A percentile compares a stretch with the other conserved stretches of the same genome.
These are phyloP conservation scores for Pichia sp. DNA, from an alignment of 1,139 yeast genomes.

Conservation along the genomic window DNA sequence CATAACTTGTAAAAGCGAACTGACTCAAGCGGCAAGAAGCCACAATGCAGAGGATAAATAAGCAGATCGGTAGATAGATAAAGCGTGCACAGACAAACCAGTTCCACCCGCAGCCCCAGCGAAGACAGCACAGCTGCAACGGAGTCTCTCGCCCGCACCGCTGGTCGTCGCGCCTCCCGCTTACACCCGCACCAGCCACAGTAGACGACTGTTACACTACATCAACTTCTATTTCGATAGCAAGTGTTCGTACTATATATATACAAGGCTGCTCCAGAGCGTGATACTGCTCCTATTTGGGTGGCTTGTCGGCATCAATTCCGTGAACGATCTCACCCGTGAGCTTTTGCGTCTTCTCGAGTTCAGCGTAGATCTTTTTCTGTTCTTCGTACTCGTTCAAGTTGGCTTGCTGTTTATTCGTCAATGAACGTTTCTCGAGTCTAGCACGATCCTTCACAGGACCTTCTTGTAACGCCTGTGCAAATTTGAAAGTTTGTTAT, in stretches of 20 bases:
- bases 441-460: conserved; percentile 31
- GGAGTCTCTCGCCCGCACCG: too few relatives aligned
- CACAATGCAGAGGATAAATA: too few relatives aligned
- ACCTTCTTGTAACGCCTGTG: conserved; percentile 28
- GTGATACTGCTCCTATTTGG: background rate
- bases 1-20: background rate
- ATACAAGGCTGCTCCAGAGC: too few relatives aligned
- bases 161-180: too few relatives aligned
- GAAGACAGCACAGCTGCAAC: too few relatives aligned
- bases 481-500: background rate
- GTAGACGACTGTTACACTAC: too few relatives aligned
- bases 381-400: conserved; percentile 72
- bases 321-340: conserved; percentile 35
- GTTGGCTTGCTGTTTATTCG: conserved; percentile 45
- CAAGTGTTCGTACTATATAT: too few relatives aligned
- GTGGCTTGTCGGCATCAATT: conserved; percentile 11
- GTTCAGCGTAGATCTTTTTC: conserved; percentile 54
- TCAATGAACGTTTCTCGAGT: conserved; percentile 26
- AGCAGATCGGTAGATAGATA: too few relatives aligned
- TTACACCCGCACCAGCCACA: too few relatives aligned
- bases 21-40: too few relatives aligned
- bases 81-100: background rate
- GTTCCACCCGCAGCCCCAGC: too few relatives aligned
- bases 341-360: conserved; percentile 62
- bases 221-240: too few relatives aligned